Evolutionary conservation across 78 protist genomes (phyloP).

Genomic region (Isochrysis galbana): DNA sequence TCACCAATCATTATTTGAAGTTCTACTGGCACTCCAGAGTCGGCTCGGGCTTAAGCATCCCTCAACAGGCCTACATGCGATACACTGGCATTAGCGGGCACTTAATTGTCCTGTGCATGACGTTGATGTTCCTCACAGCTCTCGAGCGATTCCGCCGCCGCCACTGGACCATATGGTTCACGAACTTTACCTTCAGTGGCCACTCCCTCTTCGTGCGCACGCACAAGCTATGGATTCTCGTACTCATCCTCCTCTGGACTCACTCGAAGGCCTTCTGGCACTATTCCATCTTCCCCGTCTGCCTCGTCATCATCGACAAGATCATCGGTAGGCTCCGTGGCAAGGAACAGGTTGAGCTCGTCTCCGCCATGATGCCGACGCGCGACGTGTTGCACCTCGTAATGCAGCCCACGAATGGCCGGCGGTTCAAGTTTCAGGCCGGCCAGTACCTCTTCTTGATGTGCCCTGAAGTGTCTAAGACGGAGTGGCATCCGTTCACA

Average conservation of each 20-base stretch:
- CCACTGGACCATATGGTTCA: too few relatives aligned
- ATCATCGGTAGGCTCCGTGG: background rate
- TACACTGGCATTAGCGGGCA: background rate
- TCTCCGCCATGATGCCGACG: background rate
- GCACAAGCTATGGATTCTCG: background rate
- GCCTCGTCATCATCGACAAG: background rate
- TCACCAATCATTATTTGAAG: background rate
- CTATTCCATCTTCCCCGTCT: background rate
- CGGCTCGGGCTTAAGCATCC: background rate
- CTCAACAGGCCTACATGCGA: background rate
- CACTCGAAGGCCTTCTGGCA: background rate
- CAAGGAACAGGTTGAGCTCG: background rate
- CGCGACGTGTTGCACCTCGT: background rate
- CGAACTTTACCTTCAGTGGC: background rate
- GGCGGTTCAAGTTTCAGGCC: background rate
- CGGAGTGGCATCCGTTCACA: slow-evolving; percentile 94
- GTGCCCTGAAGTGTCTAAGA: slow-evolving; percentile 69
- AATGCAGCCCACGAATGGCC: background rate
- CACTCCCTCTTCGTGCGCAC: background rate
- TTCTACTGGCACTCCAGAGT: background rate
- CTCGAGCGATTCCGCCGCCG: slow-evolving; percentile 4
- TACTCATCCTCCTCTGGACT: background rate
- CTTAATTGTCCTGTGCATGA: background rate
- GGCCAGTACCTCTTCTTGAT: slow-evolving; percentile 84
- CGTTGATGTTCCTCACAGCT: background rate